Evolutionary conservation across 495 filamentous ascomycete species (phyloP), one percentile per base, ranked within the genome.

Genomic region (Achaetomiella virescens): DNA sequence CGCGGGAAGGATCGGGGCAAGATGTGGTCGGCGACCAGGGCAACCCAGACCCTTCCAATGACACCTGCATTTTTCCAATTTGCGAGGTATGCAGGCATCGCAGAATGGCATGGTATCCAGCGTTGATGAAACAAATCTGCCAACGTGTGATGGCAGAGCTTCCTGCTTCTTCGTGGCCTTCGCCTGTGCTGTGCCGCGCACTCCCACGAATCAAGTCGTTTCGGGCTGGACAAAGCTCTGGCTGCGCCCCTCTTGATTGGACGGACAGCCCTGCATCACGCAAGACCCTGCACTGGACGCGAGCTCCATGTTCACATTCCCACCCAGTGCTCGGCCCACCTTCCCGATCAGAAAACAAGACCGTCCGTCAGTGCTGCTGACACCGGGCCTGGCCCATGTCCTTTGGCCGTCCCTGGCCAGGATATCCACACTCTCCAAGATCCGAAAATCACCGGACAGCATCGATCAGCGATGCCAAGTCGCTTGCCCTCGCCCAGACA

Each of bases 401-500:
- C 25, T 14, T 14, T 45, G 22, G 11, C 10, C 7, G 14, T 14
- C 12, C 9, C 2, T 20, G 4, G 3, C 3, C 27, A n/a, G 24
- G n/a, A 33, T 27, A 21, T 22, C 43, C 25, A 33, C 25, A 18
- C 27, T 17, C 6, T 11, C n/a, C n/a, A 8, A 24, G 44, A 47
- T 47, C 42, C 24, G 36, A 38, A 47, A 47, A 29, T 31, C 44
- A 14, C 5, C 27, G 9, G 4, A 9, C 27, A 31, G 12, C 25
- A 10, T 4, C 25, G 44, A 47, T 47, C 44, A 47, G n/a, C 44
- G 44, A 47, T 47, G 44, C 44, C 44, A 47, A 47, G 44, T 33
- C 44, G 43, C 43, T 9, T 31, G 27, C 9, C 27, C 5, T 31
- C 27, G 27, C 9, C 27, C 27, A 31, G 9, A 31, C 27, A 9